Conservation (phyloP, 164 flowering plant species). For the Euptelea pleiosperma region DNA sequence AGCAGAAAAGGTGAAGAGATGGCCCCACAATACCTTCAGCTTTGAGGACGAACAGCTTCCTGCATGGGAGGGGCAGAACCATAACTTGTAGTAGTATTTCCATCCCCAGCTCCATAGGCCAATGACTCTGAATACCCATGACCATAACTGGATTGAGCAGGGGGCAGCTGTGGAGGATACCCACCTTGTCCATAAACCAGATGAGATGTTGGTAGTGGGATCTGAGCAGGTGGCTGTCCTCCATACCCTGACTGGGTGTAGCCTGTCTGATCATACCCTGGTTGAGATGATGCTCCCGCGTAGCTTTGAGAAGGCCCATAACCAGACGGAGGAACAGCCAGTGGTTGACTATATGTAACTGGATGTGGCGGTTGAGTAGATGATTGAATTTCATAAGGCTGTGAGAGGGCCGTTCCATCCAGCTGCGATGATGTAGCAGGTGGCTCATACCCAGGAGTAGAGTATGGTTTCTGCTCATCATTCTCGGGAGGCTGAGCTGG, state of each 20-base stretch:
- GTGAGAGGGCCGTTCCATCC: conserved; percentile 19
- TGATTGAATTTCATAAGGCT: conserved; percentile 16
- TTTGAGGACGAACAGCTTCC: conserved; percentile 22
- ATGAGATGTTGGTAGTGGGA: conserved; percentile 9
- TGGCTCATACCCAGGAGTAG: conserved; percentile 26
- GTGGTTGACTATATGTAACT: conserved; percentile 23
- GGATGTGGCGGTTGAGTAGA: conserved; percentile 32
- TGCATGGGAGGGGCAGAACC: conserved; percentile 19
- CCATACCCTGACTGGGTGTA: conserved; percentile 24
- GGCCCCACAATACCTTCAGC: conserved; percentile 13
- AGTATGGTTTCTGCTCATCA: conserved; percentile 29
- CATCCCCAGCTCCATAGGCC: conserved; percentile 23
- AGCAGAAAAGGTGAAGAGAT: not conserved
- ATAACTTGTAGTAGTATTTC: conserved; percentile 15
- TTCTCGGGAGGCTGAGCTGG: conserved; percentile 20
- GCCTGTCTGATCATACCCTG: no score
- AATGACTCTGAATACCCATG: conserved; percentile 11
- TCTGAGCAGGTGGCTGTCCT: conserved; percentile 13
- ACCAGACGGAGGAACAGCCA: conserved; percentile 10
- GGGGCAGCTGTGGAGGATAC: conserved; percentile 23
- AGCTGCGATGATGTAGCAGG: conserved; percentile 22
- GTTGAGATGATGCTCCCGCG: conserved; percentile 16
- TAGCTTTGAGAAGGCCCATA: conserved; percentile 20
- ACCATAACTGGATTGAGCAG: conserved; percentile 19
- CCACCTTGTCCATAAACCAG: conserved; percentile 28